Percentiles rank a stretch among this genome's conserved stretches.
Conservation (phyloP, 75 land plant species). For the Pinus taeda region DNA sequence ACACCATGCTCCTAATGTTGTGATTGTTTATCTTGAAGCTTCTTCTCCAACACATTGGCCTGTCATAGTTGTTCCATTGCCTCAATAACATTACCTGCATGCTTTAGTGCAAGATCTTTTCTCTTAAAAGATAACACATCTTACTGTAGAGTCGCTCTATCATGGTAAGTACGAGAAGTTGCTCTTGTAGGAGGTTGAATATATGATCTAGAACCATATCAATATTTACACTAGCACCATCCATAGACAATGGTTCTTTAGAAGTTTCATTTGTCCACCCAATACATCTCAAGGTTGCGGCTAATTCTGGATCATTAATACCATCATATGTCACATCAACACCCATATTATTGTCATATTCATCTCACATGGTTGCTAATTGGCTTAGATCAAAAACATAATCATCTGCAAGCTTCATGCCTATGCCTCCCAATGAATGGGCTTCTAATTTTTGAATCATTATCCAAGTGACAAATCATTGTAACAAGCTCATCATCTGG, state of each 20-base stretch:
- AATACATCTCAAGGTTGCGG: conserved; percentile 69
- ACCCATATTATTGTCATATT: conserved; percentile 34
- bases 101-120: conserved; percentile 61
- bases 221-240: neutral
- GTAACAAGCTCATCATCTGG: conserved; percentile 83
- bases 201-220: neutral
- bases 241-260: neutral
- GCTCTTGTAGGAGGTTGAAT: conserved; percentile 19
- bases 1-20: conserved; percentile 14
- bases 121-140: conserved; percentile 51
- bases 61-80: conserved; percentile 61
- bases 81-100: conserved; percentile 59
- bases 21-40: conserved; percentile 32
- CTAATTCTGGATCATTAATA: conserved; percentile 82
- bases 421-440: neutral
- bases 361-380: conserved; percentile 30
- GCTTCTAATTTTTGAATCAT: conserved; percentile 35
- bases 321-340: conserved; percentile 84
- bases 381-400: conserved; percentile 23
- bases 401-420: conserved; percentile 10
- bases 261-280: conserved; percentile 81
- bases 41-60: conserved; percentile 67
- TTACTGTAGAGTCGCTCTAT: conserved; percentile 22
- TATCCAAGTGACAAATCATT: conserved; percentile 57
- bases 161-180: conserved; percentile 21